Conservation (phyloP, 129 eudicot species). For the Silybum marianum region DNA sequence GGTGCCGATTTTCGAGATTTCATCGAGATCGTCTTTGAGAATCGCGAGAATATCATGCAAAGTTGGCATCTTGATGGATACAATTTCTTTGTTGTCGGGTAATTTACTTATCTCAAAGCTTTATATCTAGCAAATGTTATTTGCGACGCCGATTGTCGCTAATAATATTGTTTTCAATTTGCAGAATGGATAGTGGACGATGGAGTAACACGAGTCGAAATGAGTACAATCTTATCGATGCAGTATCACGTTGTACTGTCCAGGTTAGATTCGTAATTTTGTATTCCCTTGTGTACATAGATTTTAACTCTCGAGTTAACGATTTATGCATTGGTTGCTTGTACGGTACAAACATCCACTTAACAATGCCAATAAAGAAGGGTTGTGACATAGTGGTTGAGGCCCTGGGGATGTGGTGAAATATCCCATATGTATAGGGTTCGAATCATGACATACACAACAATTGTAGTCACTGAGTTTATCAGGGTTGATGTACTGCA, state of each 20-base stretch:
- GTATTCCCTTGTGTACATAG: not conserved
- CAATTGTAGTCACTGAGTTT: too few relatives aligned
- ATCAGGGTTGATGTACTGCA: too few relatives aligned
- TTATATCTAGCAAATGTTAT: not conserved
- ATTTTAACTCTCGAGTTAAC: not conserved
- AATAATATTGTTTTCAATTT: not conserved
- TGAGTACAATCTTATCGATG: slow-evolving; percentile 71
- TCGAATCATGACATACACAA: too few relatives aligned
- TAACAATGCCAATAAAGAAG: too few relatives aligned
- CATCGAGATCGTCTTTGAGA: slow-evolving; percentile 77
- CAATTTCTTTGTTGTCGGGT: slow-evolving; percentile 93
- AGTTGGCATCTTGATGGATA: slow-evolving; percentile 94
- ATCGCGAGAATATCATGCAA: slow-evolving; percentile 58
- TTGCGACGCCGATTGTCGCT: not conserved
- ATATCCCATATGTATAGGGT: too few relatives aligned
- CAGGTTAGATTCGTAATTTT: slow-evolving; percentile 49
- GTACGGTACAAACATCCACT: not conserved
- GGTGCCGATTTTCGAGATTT: slow-evolving; percentile 67
- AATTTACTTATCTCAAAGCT: slow-evolving; percentile 6
- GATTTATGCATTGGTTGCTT: not conserved
- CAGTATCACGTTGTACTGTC: slow-evolving; percentile 59
- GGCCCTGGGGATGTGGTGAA: too few relatives aligned
- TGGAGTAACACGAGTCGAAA: slow-evolving; percentile 58
- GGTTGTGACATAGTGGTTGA: too few relatives aligned
- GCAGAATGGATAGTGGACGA: slow-evolving; percentile 77